Evolutionary conservation across 2,329 filamentous ascomycete species (phyloP).

Genomic region (Rhynchosporium agropyri): DNA sequence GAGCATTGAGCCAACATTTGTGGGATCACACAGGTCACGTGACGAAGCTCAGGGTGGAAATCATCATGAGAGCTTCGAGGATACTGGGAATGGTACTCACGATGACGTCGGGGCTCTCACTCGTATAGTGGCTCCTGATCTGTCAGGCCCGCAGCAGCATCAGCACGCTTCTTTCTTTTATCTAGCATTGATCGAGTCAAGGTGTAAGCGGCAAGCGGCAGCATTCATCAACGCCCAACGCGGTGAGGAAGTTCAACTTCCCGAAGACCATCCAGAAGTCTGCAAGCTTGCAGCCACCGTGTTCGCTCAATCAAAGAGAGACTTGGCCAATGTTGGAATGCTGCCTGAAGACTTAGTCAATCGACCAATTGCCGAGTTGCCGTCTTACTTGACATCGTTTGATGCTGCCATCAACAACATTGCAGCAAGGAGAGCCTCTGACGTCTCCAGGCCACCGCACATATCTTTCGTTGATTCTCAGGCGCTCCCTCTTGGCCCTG

Average conservation of each 20-base stretch:
- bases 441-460: constrained; percentile 2
- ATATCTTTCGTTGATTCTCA: constrained; percentile 14
- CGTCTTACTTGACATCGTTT: constrained; percentile 35
- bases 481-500: constrained; percentile 11
- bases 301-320: constrained; percentile 33
- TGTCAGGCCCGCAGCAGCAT: constrained; percentile 28
- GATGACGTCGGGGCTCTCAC: constrained; percentile 19
- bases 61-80: neutral
- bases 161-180: constrained; percentile 37
- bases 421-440: constrained; percentile 24
- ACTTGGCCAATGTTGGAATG: constrained; percentile 35
- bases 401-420: constrained; percentile 35
- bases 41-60: constrained; percentile 11
- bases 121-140: constrained; percentile 19
- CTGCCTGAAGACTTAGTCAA: constrained; percentile 35
- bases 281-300: constrained; percentile 30
- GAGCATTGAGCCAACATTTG: constrained; percentile 26
- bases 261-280: constrained; percentile 38
- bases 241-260: constrained; percentile 28
- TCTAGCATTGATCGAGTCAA: constrained; percentile 40
- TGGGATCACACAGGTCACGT: constrained; percentile 17
- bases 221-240: constrained; percentile 34
- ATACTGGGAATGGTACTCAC: neutral
- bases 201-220: constrained; percentile 38
- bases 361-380: constrained; percentile 28